Evolutionary conservation across 768 basidiomycete genomes (phyloP).

Genomic region (Leucosporidium creatinivorum): DNA sequence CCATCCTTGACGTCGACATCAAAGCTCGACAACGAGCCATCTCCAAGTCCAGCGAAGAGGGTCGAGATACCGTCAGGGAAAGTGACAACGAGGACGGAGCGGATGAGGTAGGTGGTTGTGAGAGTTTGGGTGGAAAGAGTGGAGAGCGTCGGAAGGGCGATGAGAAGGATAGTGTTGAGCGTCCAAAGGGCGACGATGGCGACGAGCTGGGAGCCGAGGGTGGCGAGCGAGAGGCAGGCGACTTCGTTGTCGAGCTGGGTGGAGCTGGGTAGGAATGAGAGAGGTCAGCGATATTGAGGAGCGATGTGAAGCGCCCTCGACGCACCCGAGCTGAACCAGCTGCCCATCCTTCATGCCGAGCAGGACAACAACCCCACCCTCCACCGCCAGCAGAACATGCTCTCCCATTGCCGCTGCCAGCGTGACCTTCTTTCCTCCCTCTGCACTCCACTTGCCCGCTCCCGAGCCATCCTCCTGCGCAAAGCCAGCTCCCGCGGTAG

Average conservation of each 20-base stretch:
- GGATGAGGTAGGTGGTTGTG: conserved; percentile 48
- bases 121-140: conserved; percentile 33
- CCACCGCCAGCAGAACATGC: conserved; percentile 23
- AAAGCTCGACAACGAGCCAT: conserved; percentile 63
- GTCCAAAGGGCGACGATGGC: conserved; percentile 72
- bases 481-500: conserved; percentile 52
- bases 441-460: conserved; percentile 13
- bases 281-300: background rate
- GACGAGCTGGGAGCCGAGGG: conserved; percentile 48
- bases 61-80: conserved; percentile 48
- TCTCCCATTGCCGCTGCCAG: conserved; percentile 18
- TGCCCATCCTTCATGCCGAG: conserved; percentile 47
- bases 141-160: conserved; percentile 44
- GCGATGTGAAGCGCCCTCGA: background rate
- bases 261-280: background rate
- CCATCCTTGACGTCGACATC: conserved; percentile 41
- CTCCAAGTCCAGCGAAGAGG: conserved; percentile 64
- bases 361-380: conserved; percentile 45
- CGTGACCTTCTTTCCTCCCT: conserved; percentile 24
- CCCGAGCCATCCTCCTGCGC: conserved; percentile 48
- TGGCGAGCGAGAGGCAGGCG: conserved; percentile 59
- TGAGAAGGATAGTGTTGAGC: conserved; percentile 56
- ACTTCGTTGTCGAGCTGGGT: conserved; percentile 48
- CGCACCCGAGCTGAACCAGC: conserved; percentile 4
- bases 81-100: conserved; percentile 47